phyloP scores from a whole-genome alignment of 495 filamentous ascomycete genomes.

The Pseudotulostoma volvatum region DNA sequence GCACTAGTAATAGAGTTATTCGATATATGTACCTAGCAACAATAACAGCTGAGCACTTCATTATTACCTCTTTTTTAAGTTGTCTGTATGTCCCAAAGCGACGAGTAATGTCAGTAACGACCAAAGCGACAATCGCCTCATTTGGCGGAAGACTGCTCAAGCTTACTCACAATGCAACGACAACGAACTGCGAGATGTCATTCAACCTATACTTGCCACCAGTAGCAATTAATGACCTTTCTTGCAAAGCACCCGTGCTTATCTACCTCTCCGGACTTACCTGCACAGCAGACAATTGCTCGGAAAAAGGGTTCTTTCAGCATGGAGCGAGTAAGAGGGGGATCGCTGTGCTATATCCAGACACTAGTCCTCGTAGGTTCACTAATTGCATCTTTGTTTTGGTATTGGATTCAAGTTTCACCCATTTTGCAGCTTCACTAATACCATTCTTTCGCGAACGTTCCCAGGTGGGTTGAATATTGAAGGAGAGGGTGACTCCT shows the following conservation, averaged over 20 bases:
- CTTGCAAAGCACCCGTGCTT: conserved; percentile 61
- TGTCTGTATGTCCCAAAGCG: conserved; percentile 1
- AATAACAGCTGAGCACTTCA: not conserved
- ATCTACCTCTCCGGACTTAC: conserved; percentile 91
- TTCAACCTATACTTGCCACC: conserved; percentile 55
- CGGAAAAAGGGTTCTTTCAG: conserved; percentile 95
- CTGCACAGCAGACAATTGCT: conserved; percentile 88
- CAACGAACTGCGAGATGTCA: conserved; percentile 46
- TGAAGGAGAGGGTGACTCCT: conserved; percentile 63
- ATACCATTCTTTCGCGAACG: not conserved
- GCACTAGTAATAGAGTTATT: too few relatives aligned
- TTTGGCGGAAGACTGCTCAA: conserved; percentile 95
- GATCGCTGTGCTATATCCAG: conserved; percentile 82
- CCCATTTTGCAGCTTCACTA: too few relatives aligned
- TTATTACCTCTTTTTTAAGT: too few relatives aligned
- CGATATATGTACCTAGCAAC: too few relatives aligned
- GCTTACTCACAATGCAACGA: conserved; percentile 63
- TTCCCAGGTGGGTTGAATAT: conserved; percentile 49
- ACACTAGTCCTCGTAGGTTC: conserved; percentile 71
- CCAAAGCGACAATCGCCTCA: conserved; percentile 73
- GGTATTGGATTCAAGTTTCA: not conserved
- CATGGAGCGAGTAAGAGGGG: conserved; percentile 55
- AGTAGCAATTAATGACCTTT: conserved; percentile 25
- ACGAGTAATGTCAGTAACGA: conserved; percentile 58
- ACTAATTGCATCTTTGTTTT: not conserved